Evolutionary conservation across 495 filamentous ascomycete genomes (phyloP).

Genomic region (Hypoxylon fuscum): DNA sequence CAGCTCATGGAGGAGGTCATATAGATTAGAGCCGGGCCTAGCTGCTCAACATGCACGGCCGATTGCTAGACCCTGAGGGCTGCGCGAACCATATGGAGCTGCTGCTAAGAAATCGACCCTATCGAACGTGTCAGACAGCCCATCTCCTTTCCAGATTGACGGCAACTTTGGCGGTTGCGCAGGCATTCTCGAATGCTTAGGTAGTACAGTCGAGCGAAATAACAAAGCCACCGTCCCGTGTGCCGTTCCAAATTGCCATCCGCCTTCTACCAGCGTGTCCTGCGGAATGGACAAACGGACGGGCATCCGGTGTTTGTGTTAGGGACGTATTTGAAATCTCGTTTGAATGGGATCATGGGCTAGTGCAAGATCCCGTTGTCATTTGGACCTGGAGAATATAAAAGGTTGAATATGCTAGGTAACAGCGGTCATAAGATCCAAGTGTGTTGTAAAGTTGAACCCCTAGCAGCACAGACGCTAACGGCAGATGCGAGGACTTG

Average conservation of each 20-base stretch:
- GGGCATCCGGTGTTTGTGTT: slow-evolving; percentile 49
- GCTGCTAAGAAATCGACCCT: slow-evolving; percentile 45
- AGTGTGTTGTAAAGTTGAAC: background rate
- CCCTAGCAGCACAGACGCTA: slow-evolving; percentile 18
- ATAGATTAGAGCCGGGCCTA: slow-evolving; percentile 62
- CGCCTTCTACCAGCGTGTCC: slow-evolving; percentile 54
- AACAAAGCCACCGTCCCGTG: background rate
- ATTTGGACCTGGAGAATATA: background rate
- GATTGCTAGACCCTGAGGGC: slow-evolving; percentile 45
- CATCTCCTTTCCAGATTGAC: too few relatives aligned
- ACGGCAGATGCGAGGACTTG: slow-evolving; percentile 18
- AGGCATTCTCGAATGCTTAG: slow-evolving; percentile 58
- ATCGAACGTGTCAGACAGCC: too few relatives aligned
- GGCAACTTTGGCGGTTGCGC: slow-evolving; percentile 49
- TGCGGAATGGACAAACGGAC: slow-evolving; percentile 44
- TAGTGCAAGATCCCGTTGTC: background rate
- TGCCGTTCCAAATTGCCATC: slow-evolving; percentile 48
- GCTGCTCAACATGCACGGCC: slow-evolving; percentile 55
- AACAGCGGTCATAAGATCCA: too few relatives aligned
- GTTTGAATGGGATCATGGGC: slow-evolving; percentile 46
- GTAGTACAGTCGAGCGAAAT: background rate
- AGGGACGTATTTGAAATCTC: slow-evolving; percentile 51
- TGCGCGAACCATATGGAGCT: slow-evolving; percentile 50
- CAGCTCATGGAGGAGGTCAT: slow-evolving; percentile 51
- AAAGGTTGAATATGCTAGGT: too few relatives aligned